Conservation (phyloP, 1,284 basidiomycete genomes). For the Marasmius fiardii region DNA sequence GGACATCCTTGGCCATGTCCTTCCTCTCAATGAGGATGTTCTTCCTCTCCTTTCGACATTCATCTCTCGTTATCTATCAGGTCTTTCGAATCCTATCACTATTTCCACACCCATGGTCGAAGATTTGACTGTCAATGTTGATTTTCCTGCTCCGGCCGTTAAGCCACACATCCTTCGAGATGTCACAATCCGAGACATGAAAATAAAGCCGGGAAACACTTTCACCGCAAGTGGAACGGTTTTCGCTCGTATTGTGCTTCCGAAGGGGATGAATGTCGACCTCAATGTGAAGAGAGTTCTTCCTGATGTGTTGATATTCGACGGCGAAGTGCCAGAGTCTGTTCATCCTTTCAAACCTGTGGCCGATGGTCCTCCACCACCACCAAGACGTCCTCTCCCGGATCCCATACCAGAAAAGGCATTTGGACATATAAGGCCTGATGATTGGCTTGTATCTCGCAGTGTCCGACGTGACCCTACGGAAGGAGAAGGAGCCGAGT, state of each 20-base stretch:
- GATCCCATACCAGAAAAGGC: constrained; percentile 64
- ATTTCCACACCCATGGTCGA: constrained; percentile 55
- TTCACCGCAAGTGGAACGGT: constrained; percentile 69
- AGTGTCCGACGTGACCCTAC: constrained; percentile 40
- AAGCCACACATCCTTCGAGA: constrained; percentile 62
- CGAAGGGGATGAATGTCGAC: constrained; percentile 58
- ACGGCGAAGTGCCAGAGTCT: constrained; percentile 54
- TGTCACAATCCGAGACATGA: constrained; percentile 73
- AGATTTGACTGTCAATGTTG: constrained; percentile 39
- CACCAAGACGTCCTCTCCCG: constrained; percentile 39
- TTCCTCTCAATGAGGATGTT: constrained; percentile 46
- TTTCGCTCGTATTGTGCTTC: constrained; percentile 60
- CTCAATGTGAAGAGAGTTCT: constrained; percentile 60
- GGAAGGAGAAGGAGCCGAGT: constrained; percentile 48
- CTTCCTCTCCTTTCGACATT: constrained; percentile 55
- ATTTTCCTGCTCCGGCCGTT: constrained; percentile 62
- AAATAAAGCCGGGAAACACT: constrained; percentile 49
- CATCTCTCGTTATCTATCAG: constrained; percentile 58
- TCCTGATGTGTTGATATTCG: constrained; percentile 73
- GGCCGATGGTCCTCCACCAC: constrained; percentile 33
- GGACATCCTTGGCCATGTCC: constrained; percentile 50
- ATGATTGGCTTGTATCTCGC: constrained; percentile 59
- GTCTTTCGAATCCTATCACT: constrained; percentile 49
- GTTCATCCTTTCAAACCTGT: constrained; percentile 13
- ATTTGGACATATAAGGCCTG: constrained; percentile 69